These are phyloP conservation scores for Litsea cubeba DNA, from an alignment of 164 flowering plant genomes.

Conservation along the genomic window DNA sequence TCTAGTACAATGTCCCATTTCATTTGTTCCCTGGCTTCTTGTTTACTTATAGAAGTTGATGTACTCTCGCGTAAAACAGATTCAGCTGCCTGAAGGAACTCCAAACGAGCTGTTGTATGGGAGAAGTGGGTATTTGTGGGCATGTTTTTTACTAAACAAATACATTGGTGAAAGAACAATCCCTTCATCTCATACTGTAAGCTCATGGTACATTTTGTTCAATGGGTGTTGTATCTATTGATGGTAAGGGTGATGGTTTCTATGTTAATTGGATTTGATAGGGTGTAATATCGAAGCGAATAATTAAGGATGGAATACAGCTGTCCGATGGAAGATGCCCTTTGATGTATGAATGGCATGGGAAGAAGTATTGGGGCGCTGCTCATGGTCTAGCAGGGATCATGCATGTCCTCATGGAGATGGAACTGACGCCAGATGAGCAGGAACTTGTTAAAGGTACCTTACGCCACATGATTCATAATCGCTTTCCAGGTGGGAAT, in stretches of 20 bases:
- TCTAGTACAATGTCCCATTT: background rate
- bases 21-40: background rate
- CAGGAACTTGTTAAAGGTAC: slow-evolving; percentile 58
- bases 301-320: slow-evolving; percentile 41
- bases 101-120: slow-evolving; percentile 59
- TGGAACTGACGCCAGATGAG: slow-evolving; percentile 60
- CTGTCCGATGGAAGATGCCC: slow-evolving; percentile 41
- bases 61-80: slow-evolving; percentile 19
- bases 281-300: slow-evolving; percentile 34
- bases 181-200: slow-evolving; percentile 32
- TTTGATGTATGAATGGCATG: slow-evolving; percentile 64
- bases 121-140: slow-evolving; percentile 54
- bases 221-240: background rate
- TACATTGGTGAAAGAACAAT: slow-evolving; percentile 39
- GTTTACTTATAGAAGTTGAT: background rate
- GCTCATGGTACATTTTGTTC: slow-evolving; percentile 1
- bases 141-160: slow-evolving; percentile 47
- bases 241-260: background rate
- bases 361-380: slow-evolving; percentile 65
- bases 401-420: slow-evolving; percentile 67
- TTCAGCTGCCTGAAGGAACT: slow-evolving; percentile 37
- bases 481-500: slow-evolving; percentile 73
- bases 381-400: slow-evolving; percentile 92
- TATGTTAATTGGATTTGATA: slow-evolving; percentile 12
- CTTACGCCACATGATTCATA: slow-evolving; percentile 60